These are phyloP conservation scores for Syzygium jambos DNA, from an alignment of 345 rosid genomes.

Conservation along the genomic window DNA sequence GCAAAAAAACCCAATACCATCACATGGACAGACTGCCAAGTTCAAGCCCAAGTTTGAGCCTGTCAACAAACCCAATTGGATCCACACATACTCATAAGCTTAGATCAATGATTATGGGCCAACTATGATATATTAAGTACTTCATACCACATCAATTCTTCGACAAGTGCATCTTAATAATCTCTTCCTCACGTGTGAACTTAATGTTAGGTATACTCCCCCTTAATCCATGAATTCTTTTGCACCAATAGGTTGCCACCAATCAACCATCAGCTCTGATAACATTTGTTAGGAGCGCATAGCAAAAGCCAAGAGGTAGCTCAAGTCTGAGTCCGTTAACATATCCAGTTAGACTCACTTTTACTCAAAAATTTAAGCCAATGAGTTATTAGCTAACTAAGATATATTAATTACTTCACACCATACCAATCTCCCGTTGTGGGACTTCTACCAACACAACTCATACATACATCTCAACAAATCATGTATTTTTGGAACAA, in stretches of 20 bases:
- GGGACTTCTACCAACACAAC: not conserved
- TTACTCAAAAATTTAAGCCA: not conserved
- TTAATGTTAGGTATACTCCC: not conserved
- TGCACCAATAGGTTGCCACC: not conserved
- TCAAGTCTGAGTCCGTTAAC: not conserved
- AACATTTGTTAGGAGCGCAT: not conserved
- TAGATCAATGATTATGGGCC: not conserved
- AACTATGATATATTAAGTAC: not conserved
- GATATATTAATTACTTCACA: not conserved
- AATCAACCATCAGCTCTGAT: not conserved
- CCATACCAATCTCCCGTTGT: not conserved
- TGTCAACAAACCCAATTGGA: not conserved
- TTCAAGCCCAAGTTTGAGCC: accelerated
- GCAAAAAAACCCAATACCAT: not conserved
- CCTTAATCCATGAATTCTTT: not conserved
- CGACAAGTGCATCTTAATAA: not conserved
- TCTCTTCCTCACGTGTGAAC: not conserved
- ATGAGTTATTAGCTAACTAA: not conserved
- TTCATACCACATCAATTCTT: not conserved
- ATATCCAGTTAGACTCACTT: not conserved
- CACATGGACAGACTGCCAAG: not conserved
- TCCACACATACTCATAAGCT: not conserved
- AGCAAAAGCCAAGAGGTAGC: accelerated
- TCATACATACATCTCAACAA: not conserved
- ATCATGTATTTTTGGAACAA: not conserved